Percentiles rank a stretch among this genome's conserved stretches.
Conservation (phyloP, 805 yeast species). For the Blastobotrys mokoenaii region DNA sequence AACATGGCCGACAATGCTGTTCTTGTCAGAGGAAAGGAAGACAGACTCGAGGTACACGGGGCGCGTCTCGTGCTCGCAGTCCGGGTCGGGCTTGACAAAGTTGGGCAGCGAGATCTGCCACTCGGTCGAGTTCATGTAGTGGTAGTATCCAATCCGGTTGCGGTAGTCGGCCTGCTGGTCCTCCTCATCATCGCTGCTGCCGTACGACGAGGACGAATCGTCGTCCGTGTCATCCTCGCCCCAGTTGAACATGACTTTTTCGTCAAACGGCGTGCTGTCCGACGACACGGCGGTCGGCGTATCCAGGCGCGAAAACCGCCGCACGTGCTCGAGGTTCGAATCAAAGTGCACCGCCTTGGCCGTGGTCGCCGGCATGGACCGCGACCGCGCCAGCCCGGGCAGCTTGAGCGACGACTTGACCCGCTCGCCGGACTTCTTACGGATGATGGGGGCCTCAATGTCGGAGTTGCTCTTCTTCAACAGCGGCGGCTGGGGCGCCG, state of each 20-base stretch:
- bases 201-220: constrained; percentile 11
- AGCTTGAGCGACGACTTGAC: constrained; percentile 64
- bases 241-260: constrained; percentile 23
- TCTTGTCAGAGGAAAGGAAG: constrained; percentile 49
- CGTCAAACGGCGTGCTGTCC: constrained; percentile 48
- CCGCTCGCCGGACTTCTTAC: constrained; percentile 85
- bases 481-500: too few species aligned
- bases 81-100: constrained; percentile 16
- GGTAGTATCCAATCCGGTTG: constrained; percentile 11
- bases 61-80: constrained; percentile 18
- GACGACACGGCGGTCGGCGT: constrained; percentile 72
- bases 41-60: constrained; percentile 59
- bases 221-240: constrained; percentile 24
- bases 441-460: constrained; percentile 34
- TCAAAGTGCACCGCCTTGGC: constrained; percentile 79
- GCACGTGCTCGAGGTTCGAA: constrained; percentile 46
- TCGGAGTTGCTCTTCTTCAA: too few species aligned
- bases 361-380: constrained; percentile 35
- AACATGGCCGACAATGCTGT: constrained; percentile 58
- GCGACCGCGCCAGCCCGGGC: constrained; percentile 28
- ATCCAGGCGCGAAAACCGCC: constrained; percentile 65
- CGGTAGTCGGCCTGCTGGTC: constrained; percentile 11
- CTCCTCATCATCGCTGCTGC: constrained; percentile 18
- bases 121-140: constrained; percentile 15
- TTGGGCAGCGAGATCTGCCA: constrained; percentile 29